Evolutionary conservation across 2,329 filamentous ascomycete genomes (phyloP), one percentile per base, ranked within the genome.

Genomic region (Aspergillus pseudoterreus): DNA sequence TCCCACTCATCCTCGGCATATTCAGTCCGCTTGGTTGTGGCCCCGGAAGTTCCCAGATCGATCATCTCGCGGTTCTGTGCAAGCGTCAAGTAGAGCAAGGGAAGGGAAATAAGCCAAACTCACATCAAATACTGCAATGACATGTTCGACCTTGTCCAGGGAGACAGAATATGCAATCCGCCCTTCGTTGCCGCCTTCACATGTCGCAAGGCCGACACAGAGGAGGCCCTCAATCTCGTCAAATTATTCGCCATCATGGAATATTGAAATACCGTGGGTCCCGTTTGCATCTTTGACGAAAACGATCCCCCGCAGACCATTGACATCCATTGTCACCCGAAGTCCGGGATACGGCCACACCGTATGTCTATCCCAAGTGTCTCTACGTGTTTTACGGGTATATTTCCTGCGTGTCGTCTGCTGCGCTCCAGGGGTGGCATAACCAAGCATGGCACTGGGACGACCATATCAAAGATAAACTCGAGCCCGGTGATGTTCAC

Each of bases 401-500:
- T 45, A 27, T 36, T 41, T 17, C n/a, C 12, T 21, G 12, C 21
- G n/a, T 2, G 38, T 12, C 1, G 38, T 15, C 12, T 41, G 9
- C 45, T 1, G 10, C 36, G 50, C 51, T 10, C 42, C 47, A 22
- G 27, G 51, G 14, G 24, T 42, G 6, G 51, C n/a, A 36, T 46
- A 53, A 4, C 51, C 51, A 22, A 53, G 10, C 15, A 43, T 39
- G 2, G 33, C 43, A 6, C 12, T 32, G 9, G 51, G 43, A 5
- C 42, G 17, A 39, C 36, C 36, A 41, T 53, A 6, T 43, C 35
- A 17, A 49, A 53, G 15, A 53, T 36, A 21, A 53, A 53, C 4
- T 50, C 47, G 41, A 53, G 6, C 27, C 51, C 51, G 10, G 47
- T 53, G 27, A 53, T 32, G 9, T 21, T 45, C 8, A 49, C 32